Evolutionary conservation across 345 rosid species (phyloP), one percentile per base, ranked within the genome.

Genomic region (Erodium maritimum): DNA sequence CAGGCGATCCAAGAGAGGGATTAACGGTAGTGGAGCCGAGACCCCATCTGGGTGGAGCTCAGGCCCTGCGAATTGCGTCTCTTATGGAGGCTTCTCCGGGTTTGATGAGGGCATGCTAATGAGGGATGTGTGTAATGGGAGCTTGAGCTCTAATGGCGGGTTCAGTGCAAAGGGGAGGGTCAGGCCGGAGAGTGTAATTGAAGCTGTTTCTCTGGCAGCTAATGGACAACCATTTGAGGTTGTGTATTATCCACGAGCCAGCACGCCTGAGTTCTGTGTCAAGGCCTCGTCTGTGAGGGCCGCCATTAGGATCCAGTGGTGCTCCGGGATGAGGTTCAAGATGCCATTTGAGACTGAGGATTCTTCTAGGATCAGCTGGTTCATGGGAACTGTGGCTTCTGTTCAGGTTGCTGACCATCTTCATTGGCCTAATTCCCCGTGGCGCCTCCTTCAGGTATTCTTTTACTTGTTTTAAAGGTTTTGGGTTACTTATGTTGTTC

Each of bases 341-440:
- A 93, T 93, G 99, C 76, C 98, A 55, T 91, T 91, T 29, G 96
- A 91, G 66, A 88, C 96, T 0, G 95, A 91, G 69, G 98, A 93
- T 57, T 89, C 91, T 6, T 89, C 95, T 0, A 69, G 99, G 66
- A 85, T 89, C 69, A 93, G 95, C 67, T 93, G 99, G 95, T 93
- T 89, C 55, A 79, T 85, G 94, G 99, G 99, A n/a, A 93, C 91
- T 10, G 70, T 89, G 50, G 85, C 95, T 62, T 73, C 82, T 19
- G 96, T 85, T 72, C 91, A 85, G 76, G 87, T 83, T 62, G 80
- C 83, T 17, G 99, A 93, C 64, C 94, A 86, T 52, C 76, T 84
- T 19, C 80, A 76, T 55, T 91, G 96, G 96, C 85, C 90, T 57
- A 78, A 84, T 73, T 91, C 98, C 0, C 95, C 94, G 0, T 93